Evolutionary conservation across 2,329 filamentous ascomycete species (phyloP).

Genomic region (Pyricularia grisea): DNA sequence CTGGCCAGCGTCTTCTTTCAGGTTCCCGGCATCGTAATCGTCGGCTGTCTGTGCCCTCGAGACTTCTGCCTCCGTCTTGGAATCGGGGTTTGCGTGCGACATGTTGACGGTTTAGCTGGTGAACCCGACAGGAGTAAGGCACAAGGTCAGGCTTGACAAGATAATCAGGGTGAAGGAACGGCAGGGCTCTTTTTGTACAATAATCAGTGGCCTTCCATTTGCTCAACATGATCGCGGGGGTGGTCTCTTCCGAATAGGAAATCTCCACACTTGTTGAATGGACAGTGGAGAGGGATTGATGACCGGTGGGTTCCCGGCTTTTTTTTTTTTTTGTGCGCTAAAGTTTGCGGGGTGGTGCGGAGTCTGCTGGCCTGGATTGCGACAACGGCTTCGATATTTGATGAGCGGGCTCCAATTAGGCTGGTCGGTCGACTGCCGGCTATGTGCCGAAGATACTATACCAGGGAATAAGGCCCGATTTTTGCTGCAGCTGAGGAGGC

Average conservation of each 20-base stretch:
- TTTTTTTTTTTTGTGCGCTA: not conserved
- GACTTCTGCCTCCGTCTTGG: not conserved
- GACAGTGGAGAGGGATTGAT: not conserved
- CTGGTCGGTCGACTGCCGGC: not conserved
- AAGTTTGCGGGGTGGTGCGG: not conserved
- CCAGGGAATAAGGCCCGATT: not conserved
- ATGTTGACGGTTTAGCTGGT: not conserved
- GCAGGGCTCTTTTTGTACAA: not conserved
- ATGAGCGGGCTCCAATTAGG: not conserved
- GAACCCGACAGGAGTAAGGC: not conserved
- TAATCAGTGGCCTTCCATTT: not conserved
- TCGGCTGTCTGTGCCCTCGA: not conserved
- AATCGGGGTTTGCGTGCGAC: not conserved
- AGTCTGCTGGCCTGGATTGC: not conserved
- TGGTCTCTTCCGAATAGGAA: not conserved
- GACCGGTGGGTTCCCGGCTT: not conserved
- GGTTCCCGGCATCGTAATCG: not conserved
- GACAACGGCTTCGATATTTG: not conserved
- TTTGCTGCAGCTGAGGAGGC: not conserved
- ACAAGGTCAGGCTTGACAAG: not conserved
- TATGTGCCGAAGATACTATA: not conserved
- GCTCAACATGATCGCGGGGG: not conserved
- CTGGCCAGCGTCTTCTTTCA: not conserved
- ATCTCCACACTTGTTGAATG: not conserved
- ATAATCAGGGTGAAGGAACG: not conserved